A percentile compares a stretch with the other conserved stretches of the same genome.
Evolutionary conservation across 495 filamentous ascomycete genomes (phyloP).

Genomic region (Trichocladium uniseriatum): DNA sequence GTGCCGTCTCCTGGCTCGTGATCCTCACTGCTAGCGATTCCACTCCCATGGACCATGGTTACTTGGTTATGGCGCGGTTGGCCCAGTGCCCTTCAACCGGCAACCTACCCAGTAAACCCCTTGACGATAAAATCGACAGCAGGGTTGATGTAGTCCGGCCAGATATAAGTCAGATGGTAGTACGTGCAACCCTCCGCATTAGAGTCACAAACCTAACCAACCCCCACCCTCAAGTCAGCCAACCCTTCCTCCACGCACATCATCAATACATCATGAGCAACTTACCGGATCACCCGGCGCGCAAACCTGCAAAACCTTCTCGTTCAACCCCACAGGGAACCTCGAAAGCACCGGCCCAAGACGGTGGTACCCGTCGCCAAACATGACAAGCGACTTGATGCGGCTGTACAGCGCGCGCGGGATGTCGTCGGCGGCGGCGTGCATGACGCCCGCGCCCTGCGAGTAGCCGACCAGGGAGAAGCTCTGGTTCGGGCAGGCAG

Average conservation of each 20-base stretch:
- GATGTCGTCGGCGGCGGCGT: constrained; percentile 1
- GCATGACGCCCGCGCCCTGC: constrained; percentile 4
- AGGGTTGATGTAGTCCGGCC: neutral
- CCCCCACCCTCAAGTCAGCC: neutral
- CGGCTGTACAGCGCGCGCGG: neutral
- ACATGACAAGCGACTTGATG: constrained; percentile 5
- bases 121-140: neutral
- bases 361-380: constrained; percentile 1
- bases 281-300: constrained; percentile 5
- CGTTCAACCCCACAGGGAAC: neutral
- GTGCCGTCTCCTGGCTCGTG: too few species aligned
- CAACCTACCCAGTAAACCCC: neutral
- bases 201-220: neutral
- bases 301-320: constrained; percentile 2
- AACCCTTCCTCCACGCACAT: too few species aligned
- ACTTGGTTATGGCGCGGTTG: too few species aligned
- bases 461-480: constrained; percentile 5
- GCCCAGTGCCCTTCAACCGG: too few species aligned
- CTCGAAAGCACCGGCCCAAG: neutral
- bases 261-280: too few species aligned
- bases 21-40: too few species aligned
- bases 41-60: too few species aligned
- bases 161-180: constrained; percentile 1
- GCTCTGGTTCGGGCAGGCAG: neutral
- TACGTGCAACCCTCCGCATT: neutral